These are phyloP conservation scores for Blastobotrys persicus DNA, from an alignment of 1,139 yeast genomes.

Conservation along the genomic window DNA sequence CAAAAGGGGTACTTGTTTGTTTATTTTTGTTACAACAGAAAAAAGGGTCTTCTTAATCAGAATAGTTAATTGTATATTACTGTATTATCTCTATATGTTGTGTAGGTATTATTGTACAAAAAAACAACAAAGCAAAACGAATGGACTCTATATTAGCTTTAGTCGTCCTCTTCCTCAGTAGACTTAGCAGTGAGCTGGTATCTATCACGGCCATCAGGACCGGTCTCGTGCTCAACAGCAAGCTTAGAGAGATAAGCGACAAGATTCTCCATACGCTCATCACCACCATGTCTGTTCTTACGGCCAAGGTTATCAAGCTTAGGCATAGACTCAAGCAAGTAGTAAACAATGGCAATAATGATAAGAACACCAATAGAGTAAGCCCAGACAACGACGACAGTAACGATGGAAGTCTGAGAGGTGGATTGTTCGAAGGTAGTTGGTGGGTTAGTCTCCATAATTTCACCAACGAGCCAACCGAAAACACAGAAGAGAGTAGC, in stretches of 20 bases:
- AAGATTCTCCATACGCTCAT: slow-evolving; percentile 38
- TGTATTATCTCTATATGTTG: slow-evolving; percentile 5
- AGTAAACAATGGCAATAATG: slow-evolving; percentile 95
- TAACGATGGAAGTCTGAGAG: slow-evolving; percentile 91
- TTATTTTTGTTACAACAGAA: too few relatives aligned
- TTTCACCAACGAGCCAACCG: slow-evolving; percentile 84
- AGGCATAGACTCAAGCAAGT: slow-evolving; percentile 52
- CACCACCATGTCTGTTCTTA: slow-evolving; percentile 32
- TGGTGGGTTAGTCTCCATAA: slow-evolving; percentile 35
- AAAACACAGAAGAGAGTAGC: slow-evolving; percentile 89
- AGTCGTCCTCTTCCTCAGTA: slow-evolving; percentile 37
- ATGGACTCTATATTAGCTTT: slow-evolving; percentile 13
- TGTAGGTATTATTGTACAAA: slow-evolving; percentile 7
- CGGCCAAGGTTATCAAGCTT: slow-evolving; percentile 37
- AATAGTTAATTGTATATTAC: slow-evolving; percentile 4
- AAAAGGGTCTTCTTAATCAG: slow-evolving; percentile 34
- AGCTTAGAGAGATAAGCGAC: slow-evolving; percentile 39
- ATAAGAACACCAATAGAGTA: slow-evolving; percentile 97
- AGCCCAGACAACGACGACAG: slow-evolving; percentile 90
- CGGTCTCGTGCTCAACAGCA: slow-evolving; percentile 40
- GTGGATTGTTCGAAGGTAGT: slow-evolving; percentile 35
- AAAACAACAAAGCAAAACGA: neutral
- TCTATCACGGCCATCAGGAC: slow-evolving; percentile 34
- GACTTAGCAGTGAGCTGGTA: slow-evolving; percentile 36
- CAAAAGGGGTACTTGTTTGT: too few relatives aligned